Base-by-base conservation (phyloP, 2,329 filamentous ascomycete genomes). In the Cordyceps cateniannulata region DNA sequence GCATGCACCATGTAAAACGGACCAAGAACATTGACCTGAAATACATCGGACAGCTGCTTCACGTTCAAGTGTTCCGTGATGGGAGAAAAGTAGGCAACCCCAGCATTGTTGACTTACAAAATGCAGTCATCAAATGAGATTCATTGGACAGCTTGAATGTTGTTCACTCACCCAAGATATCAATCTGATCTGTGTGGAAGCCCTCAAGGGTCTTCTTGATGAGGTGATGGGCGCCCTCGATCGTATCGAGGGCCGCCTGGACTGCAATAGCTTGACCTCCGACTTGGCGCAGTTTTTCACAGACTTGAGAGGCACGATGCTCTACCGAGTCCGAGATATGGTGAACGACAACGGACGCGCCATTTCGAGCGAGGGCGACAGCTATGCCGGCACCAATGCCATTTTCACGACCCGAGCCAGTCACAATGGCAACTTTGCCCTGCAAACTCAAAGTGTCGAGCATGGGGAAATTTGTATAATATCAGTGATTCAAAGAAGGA, bases 371-470 rank as follows among this genome's bases (percentile, higher is more conserved):
- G 0, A 79, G 69, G 0, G 72, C 70, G 1, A 59, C 57, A n/a
- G 74, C 77, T 18, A 77, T 77, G 18, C 68, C 76, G 3, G 76
- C 77, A 5, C 77, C 77, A 10, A 78, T 77, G 3, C 75, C 75
- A 50, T 75, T 77, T 27, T 77, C 75, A 5, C 72, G 71, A 18
- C 76, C 75, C 10, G 76, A 78, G 27, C 77, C 77, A 1, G 77
- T 80, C 9, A 80, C 67, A 40, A 80, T 75, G 62, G 77, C 77
- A 1, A 73, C 66, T 63, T 79, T 79, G 59, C 72, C 73, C 18
- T 66, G 61, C 16, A 79, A 72, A 5, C 69, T 73, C 20, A 79
- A 68, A 1, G 68, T 72, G 10, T 77, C 74, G 6, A 61, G 53
- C 69, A 72, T 74, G 42, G 50, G 45, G 45, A 52, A 5, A 16